phyloP scores from a whole-genome alignment of 2,329 filamentous ascomycete species.

The Chaetomiaceae sp. region DNA sequence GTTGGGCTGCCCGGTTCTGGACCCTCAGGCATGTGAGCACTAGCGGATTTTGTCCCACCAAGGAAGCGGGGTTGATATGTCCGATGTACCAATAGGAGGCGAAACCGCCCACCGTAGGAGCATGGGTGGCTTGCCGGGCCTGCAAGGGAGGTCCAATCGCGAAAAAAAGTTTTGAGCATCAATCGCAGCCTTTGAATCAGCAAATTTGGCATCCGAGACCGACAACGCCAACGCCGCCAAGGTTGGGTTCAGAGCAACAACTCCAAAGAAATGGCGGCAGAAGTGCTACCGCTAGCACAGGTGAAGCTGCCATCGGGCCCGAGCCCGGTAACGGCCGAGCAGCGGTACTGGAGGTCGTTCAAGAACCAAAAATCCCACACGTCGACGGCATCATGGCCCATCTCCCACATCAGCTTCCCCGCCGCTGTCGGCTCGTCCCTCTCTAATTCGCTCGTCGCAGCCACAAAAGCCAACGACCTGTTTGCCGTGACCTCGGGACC shows the following conservation, averaged over 20 bases:
- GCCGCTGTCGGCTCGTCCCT: constrained; percentile 40
- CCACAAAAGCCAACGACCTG: constrained; percentile 56
- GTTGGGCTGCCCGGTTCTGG: no score
- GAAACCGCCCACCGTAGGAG: not conserved
- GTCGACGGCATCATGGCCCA: constrained; percentile 81
- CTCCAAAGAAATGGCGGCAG: constrained; percentile 86
- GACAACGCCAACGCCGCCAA: constrained; percentile 13
- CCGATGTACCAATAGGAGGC: not conserved
- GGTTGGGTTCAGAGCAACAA: constrained; percentile 16
- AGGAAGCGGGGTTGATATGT: not conserved
- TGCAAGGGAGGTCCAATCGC: not conserved
- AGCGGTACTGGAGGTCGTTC: constrained; percentile 95
- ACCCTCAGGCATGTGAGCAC: no score
- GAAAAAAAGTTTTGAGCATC: constrained; percentile 13
- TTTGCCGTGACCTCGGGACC: constrained; percentile 95
- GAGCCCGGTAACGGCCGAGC: constrained; percentile 80
- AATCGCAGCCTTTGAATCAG: not conserved
- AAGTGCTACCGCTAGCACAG: constrained; percentile 74
- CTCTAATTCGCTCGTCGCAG: constrained; percentile 36
- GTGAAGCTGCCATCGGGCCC: constrained; percentile 81
- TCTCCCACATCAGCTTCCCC: constrained; percentile 84
- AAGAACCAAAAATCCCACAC: constrained; percentile 86
- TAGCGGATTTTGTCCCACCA: not conserved
- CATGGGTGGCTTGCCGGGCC: not conserved
- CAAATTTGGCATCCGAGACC: not conserved